Percentiles rank a stretch among this genome's conserved stretches.
phyloP scores from a whole-genome alignment of 371 early-diverging fungal genomes.

The Rhizopus stolonifer region DNA sequence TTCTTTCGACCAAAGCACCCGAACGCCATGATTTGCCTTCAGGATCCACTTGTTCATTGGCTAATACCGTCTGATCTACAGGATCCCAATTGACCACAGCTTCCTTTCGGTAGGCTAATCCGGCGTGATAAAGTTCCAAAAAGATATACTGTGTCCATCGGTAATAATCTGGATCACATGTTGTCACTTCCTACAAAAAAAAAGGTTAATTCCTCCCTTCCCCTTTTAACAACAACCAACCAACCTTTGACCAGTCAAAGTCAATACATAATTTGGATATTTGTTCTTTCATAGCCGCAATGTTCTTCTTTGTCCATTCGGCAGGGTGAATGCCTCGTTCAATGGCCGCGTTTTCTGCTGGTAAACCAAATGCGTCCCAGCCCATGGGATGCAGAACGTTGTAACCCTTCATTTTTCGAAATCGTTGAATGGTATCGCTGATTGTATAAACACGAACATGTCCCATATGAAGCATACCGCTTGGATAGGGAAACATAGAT shows the following conservation, averaged over 20 bases:
- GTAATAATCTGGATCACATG: slow-evolving; percentile 87
- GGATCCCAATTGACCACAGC: slow-evolving; percentile 97
- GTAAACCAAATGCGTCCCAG: slow-evolving; percentile 99
- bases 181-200: slow-evolving; percentile 70
- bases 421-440: slow-evolving; percentile 83
- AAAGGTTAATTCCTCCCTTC: not conserved
- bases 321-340: slow-evolving; percentile 80
- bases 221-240: too few species aligned
- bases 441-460: slow-evolving; percentile 94
- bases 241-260: slow-evolving; percentile 89
- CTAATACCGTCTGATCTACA: slow-evolving; percentile 90
- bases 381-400: slow-evolving; percentile 94
- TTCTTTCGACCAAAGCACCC: slow-evolving; percentile 90
- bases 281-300: slow-evolving; percentile 80
- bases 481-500: slow-evolving; percentile 96
- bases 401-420: slow-evolving; percentile 72
- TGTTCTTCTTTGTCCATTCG: slow-evolving; percentile 85
- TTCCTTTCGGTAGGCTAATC: slow-evolving; percentile 85
- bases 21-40: slow-evolving; percentile 91
- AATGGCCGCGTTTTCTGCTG: slow-evolving; percentile 98
- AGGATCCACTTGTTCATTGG: slow-evolving; percentile 94
- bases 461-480: slow-evolving; percentile 92
- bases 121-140: slow-evolving; percentile 72
- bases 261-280: slow-evolving; percentile 71
- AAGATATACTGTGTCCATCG: slow-evolving; percentile 92